phyloP scores from a whole-genome alignment of 371 early-diverging fungal genomes.

The Mortierella sp. region DNA sequence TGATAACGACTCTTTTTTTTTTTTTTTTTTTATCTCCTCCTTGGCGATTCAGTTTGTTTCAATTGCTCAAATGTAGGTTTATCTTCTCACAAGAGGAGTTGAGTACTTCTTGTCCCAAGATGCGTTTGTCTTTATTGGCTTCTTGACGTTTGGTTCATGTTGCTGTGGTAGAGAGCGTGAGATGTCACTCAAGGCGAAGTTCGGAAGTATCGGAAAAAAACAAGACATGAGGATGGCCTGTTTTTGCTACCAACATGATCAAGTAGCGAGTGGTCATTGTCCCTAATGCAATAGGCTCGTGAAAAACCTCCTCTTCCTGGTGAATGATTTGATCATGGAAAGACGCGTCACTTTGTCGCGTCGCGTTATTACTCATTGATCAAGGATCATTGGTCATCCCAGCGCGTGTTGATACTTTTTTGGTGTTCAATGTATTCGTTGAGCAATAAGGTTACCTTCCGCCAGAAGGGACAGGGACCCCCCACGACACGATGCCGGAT shows the following conservation, averaged over 20 bases:
- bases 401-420: not conserved
- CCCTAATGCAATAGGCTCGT: not conserved
- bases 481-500: not conserved
- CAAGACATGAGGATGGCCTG: not conserved
- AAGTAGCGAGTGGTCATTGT: not conserved
- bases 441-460: not conserved
- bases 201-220: not conserved
- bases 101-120: too few relatives aligned
- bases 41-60: too few relatives aligned
- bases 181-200: too few relatives aligned
- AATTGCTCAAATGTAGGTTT: too few relatives aligned
- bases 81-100: too few relatives aligned
- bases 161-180: too few relatives aligned
- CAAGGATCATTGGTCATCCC: too few relatives aligned
- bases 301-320: too few relatives aligned
- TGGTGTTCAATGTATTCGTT: not conserved
- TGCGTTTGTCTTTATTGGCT: too few relatives aligned
- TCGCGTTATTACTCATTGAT: not conserved
- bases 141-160: too few relatives aligned
- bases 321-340: not conserved
- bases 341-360: not conserved
- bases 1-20: too few relatives aligned
- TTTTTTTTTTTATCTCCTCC: too few relatives aligned
- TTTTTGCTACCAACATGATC: not conserved
- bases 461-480: not conserved